phyloP scores from a whole-genome alignment of 345 rosid genomes.

The Brassica nigra region DNA sequence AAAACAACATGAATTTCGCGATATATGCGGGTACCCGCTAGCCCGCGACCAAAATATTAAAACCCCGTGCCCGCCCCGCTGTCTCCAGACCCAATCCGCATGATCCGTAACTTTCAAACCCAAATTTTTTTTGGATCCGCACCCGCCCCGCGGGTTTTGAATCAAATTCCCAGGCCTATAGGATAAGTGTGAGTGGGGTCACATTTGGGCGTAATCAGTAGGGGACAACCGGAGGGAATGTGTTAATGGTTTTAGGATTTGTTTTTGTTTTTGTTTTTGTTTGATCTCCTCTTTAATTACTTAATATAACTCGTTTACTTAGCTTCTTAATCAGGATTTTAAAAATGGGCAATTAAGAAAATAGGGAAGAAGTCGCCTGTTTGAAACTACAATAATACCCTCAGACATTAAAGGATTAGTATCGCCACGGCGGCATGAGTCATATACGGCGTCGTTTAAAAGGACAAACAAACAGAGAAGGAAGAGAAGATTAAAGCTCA shows the following conservation, averaged over 20 bases:
- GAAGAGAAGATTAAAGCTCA: not conserved
- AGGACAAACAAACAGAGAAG: not conserved
- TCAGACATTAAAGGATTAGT: constrained; percentile 17
- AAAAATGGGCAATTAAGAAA: not conserved
- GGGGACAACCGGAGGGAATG: no score
- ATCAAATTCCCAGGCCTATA: no score
- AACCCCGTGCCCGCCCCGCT: no score
- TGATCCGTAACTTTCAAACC: no score
- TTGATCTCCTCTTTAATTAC: not conserved
- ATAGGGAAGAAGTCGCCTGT: not conserved
- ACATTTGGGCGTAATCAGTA: not conserved
- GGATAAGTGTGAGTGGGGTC: constrained; percentile 23
- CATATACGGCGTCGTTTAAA: constrained; percentile 28
- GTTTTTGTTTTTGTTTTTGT: no score
- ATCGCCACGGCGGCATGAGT: constrained; percentile 41
- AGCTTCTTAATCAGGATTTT: not conserved
- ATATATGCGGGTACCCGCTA: no score
- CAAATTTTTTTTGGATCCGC: no score
- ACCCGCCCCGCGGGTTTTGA: no score
- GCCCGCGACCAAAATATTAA: no score
- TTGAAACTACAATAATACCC: not conserved
- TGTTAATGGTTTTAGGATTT: not conserved
- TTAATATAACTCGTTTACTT: not conserved
- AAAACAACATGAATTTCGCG: no score
- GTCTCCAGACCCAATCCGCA: no score